These are phyloP conservation scores for Rhodosporidiobolus odoratus DNA, from an alignment of 768 basidiomycete species.

Conservation along the genomic window DNA sequence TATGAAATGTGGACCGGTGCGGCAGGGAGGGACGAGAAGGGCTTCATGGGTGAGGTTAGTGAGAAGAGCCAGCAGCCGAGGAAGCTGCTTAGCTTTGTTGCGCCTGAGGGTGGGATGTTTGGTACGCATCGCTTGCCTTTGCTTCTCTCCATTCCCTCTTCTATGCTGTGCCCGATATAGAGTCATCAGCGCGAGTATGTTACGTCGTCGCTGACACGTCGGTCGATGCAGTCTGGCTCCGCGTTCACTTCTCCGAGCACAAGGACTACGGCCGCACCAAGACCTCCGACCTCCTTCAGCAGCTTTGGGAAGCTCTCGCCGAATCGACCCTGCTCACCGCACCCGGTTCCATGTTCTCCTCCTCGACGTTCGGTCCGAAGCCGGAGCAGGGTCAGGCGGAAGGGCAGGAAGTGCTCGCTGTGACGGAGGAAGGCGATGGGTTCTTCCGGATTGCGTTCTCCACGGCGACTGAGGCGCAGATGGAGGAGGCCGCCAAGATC, in stretches of 20 bases:
- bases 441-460: slow-evolving; percentile 36
- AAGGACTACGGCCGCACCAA: slow-evolving; percentile 49
- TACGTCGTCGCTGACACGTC: neutral
- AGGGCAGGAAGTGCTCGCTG: neutral
- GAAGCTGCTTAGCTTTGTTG: slow-evolving; percentile 62
- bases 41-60: slow-evolving; percentile 51
- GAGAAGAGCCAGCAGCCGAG: slow-evolving; percentile 29
- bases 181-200: too few relatives aligned
- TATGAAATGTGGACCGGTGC: slow-evolving; percentile 44
- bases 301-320: slow-evolving; percentile 60
- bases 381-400: slow-evolving; percentile 28
- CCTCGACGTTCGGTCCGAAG: slow-evolving; percentile 28
- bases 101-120: slow-evolving; percentile 80
- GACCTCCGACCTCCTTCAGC: slow-evolving; percentile 51
- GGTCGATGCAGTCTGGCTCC: slow-evolving; percentile 51
- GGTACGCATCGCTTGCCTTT: slow-evolving; percentile 49
- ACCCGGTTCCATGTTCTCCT: slow-evolving; percentile 55
- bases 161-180: neutral
- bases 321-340: slow-evolving; percentile 61
- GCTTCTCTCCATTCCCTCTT: neutral
- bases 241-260: slow-evolving; percentile 60
- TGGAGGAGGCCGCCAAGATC: slow-evolving; percentile 15
- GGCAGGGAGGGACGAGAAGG: slow-evolving; percentile 49
- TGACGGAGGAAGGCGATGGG: slow-evolving; percentile 6
- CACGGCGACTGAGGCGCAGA: slow-evolving; percentile 8